Percentiles rank a stretch among this genome's conserved stretches.
phyloP scores from a whole-genome alignment of 768 basidiomycete species.

The Boletus subparvulus region DNA sequence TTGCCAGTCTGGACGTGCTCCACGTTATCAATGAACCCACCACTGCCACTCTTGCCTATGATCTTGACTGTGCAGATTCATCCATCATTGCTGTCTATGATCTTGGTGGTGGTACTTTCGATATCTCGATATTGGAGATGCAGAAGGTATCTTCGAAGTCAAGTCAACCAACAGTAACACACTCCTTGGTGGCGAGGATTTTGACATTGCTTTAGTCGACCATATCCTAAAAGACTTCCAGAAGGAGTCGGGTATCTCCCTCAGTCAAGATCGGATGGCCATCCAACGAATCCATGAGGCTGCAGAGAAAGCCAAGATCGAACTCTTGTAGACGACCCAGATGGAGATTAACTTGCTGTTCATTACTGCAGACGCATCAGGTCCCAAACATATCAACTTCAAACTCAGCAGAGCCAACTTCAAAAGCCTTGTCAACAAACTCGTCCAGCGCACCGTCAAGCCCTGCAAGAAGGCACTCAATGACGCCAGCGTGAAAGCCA shows the following conservation, averaged over 20 bases:
- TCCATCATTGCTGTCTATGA: slow-evolving; percentile 98
- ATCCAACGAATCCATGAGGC: slow-evolving; percentile 99
- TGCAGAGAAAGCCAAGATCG: slow-evolving; percentile 99
- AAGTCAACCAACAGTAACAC: slow-evolving; percentile 99
- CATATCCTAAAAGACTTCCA: slow-evolving; percentile 90
- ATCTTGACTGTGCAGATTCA: slow-evolving; percentile 78
- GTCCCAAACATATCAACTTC: slow-evolving; percentile 95
- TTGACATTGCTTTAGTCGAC: slow-evolving; percentile 88
- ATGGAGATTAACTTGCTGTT: slow-evolving; percentile 93
- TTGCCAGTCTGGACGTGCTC: slow-evolving; percentile 95
- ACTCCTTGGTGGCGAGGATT: slow-evolving; percentile 96
- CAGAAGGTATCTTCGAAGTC: slow-evolving; percentile 99
- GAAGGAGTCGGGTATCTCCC: slow-evolving; percentile 83
- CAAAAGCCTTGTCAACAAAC: slow-evolving; percentile 77
- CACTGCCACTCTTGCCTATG: slow-evolving; percentile 96
- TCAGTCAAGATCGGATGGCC: slow-evolving; percentile 88
- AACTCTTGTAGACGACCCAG: slow-evolving; percentile 89
- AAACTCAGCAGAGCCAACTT: slow-evolving; percentile 88
- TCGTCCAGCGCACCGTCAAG: slow-evolving; percentile 87
- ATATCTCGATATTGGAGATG: slow-evolving; percentile 99
- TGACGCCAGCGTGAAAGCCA: slow-evolving; percentile 39
- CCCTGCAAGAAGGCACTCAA: slow-evolving; percentile 97
- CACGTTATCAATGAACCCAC: slow-evolving; percentile 99
- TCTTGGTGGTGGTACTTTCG: slow-evolving; percentile 97
- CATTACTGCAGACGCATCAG: slow-evolving; percentile 93